A percentile compares a stretch with the other conserved stretches of the same genome.
These are phyloP conservation scores for Amanita subjunquillea DNA, from an alignment of 768 basidiomycete species.

Conservation along the genomic window DNA sequence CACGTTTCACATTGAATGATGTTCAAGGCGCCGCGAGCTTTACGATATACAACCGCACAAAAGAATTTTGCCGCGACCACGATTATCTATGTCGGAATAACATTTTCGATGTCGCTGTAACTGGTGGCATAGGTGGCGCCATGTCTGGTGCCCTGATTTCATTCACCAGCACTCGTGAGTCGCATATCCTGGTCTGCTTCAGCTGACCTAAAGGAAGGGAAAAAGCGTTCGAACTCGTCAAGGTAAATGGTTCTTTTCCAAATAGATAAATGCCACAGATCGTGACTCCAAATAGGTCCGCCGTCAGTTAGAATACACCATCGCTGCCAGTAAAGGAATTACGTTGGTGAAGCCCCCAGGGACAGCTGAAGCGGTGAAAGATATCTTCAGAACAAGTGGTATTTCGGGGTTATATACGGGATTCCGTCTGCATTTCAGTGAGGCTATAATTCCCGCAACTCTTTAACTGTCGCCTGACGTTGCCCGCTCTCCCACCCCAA, in stretches of 20 bases:
- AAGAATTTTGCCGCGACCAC: slow-evolving; percentile 56
- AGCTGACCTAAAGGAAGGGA: slow-evolving; percentile 1
- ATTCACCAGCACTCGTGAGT: slow-evolving; percentile 78
- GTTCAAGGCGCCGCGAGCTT: slow-evolving; percentile 76
- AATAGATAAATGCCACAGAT: not conserved
- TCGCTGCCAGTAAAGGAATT: slow-evolving; percentile 71
- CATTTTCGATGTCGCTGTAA: slow-evolving; percentile 60
- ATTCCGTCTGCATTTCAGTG: slow-evolving; percentile 79
- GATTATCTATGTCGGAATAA: slow-evolving; percentile 47
- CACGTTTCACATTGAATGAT: not conserved
- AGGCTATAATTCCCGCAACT: slow-evolving; percentile 14
- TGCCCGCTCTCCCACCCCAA: slow-evolving; percentile 16
- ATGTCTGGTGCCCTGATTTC: slow-evolving; percentile 86
- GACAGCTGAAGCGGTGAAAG: slow-evolving; percentile 67
- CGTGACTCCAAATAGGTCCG: slow-evolving; percentile 48
- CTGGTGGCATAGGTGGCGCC: slow-evolving; percentile 78
- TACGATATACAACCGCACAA: slow-evolving; percentile 81
- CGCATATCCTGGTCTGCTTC: not conserved
- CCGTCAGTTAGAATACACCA: slow-evolving; percentile 85
- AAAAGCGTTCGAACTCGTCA: slow-evolving; percentile 90
- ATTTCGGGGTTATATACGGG: slow-evolving; percentile 69
- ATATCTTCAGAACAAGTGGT: slow-evolving; percentile 62
- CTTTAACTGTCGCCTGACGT: not conserved
- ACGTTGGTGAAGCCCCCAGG: slow-evolving; percentile 67
- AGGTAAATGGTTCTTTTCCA: slow-evolving; percentile 37